Base-by-base conservation (phyloP, 176 grass and related monocot species). In the Pharus latifolius region DNA sequence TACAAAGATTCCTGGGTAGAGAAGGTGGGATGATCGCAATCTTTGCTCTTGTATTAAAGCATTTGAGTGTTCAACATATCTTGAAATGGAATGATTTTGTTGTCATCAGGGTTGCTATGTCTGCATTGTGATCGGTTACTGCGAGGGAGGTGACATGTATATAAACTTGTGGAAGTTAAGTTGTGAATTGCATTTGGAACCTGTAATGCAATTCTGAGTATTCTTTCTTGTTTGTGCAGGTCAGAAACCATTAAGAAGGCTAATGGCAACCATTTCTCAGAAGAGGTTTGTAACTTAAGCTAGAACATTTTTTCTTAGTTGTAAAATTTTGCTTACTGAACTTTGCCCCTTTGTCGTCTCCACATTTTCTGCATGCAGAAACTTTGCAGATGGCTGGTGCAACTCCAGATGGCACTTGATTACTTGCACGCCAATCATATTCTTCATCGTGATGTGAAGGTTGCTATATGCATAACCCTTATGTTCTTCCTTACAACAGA, bases 1-100 rank as follows among this genome's bases (percentile, higher is more conserved):
- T 96, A 96, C 66, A 96, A 84, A 82, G 92, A 96, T 60, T 84
- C 92, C 42, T 96, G 92, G 88, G 92, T 92, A 38, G 92, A 96
- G 74, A 96, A 96, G 85, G 92, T 96, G 76, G 70, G 80, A 77
- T 47, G 34, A 35, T 55, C 41, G 48, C 46, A 76, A 63, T 63
- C 6, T 46, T 35, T 33, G 2, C 19, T 62, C 24, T 71, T 64
- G 51, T 27, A 48, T 12, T 55, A 25, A 60, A 53, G 5, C 49
- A 63, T 78, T 72, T 72, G 43, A 7, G 58, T 82, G 11, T 40
- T 37, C 31, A 46, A 67, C 62, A 38, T 15, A 72, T 29, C 57
- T 48, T 80, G 14, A 73, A 56, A 64, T 13, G 48, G 37, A 59
- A 11, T 22, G 40, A 7, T 54, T 80, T 72, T 77, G 37, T 69